A percentile compares a stretch with the other conserved stretches of the same genome.
Conservation (phyloP, 2,329 filamentous ascomycete species). For the Phoma sp. region DNA sequence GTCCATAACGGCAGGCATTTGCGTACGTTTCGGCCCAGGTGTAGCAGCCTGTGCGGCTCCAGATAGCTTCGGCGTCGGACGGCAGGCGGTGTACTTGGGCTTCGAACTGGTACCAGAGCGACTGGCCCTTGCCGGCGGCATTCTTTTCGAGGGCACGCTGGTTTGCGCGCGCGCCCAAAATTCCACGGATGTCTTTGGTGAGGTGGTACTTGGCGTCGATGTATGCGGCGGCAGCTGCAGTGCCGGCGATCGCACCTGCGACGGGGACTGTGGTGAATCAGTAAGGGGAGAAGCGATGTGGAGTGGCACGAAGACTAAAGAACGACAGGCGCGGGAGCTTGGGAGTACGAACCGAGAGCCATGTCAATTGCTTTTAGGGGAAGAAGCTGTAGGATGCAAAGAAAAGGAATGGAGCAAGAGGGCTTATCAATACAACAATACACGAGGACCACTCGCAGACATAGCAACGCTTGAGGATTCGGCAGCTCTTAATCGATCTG, state of each 20-base stretch:
- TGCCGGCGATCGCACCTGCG: slow-evolving; percentile 43
- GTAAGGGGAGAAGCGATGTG: neutral
- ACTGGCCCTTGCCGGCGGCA: slow-evolving; percentile 61
- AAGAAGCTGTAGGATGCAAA: neutral
- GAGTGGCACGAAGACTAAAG: neutral
- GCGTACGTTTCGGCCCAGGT: slow-evolving; percentile 48
- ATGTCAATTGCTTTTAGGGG: neutral
- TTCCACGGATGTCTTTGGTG: slow-evolving; percentile 61
- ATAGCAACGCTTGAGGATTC: neutral
- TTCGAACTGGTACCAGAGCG: slow-evolving; percentile 71
- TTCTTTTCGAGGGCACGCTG: slow-evolving; percentile 51
- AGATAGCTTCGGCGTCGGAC: slow-evolving; percentile 64
- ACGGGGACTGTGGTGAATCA: slow-evolving; percentile 34
- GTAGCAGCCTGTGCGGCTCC: slow-evolving; percentile 65
- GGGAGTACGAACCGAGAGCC: neutral
- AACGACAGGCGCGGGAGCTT: neutral
- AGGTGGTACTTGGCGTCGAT: slow-evolving; percentile 74
- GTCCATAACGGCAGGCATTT: slow-evolving; percentile 49
- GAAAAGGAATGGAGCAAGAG: neutral
- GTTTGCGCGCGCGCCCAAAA: slow-evolving; percentile 54
- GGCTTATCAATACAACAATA: neutral
- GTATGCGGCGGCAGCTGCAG: slow-evolving; percentile 60
- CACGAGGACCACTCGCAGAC: neutral
- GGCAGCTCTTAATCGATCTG: slow-evolving; percentile 15
- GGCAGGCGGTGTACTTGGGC: slow-evolving; percentile 58